These are phyloP conservation scores for Fistulinella cinereoalba DNA, from an alignment of 1,284 basidiomycete species.

Conservation along the genomic window DNA sequence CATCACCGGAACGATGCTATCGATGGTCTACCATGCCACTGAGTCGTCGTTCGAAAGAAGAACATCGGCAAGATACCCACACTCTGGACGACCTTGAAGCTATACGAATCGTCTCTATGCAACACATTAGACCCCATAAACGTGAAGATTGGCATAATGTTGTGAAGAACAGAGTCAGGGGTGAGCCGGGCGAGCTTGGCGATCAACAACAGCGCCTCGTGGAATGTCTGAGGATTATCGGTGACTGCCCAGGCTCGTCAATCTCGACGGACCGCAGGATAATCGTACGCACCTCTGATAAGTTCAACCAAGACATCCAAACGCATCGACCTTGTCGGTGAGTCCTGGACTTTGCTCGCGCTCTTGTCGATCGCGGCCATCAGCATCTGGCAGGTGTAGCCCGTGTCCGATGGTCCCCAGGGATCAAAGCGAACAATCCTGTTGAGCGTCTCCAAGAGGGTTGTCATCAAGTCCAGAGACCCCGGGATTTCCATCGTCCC, in stretches of 20 bases:
- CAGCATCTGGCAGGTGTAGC: conserved; percentile 83
- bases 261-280: not conserved
- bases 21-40: conserved; percentile 66
- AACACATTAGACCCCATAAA: conserved; percentile 98
- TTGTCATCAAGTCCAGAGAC: conserved; percentile 69
- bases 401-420: conserved; percentile 56
- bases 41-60: not conserved
- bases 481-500: conserved; percentile 61
- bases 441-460: conserved; percentile 73
- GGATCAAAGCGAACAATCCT: conserved; percentile 53
- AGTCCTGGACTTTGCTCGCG: conserved; percentile 58
- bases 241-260: conserved; percentile 58
- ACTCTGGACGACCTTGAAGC: conserved; percentile 93
- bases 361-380: conserved; percentile 79
- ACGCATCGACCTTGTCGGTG: conserved; percentile 53
- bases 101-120: conserved; percentile 94
- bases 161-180: conserved; percentile 89
- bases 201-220: conserved; percentile 90
- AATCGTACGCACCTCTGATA: conserved; percentile 61
- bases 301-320: conserved; percentile 85
- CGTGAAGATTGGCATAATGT: conserved; percentile 98
- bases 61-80: conserved; percentile 36
- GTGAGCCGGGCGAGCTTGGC: conserved; percentile 81
- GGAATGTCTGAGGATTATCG: conserved; percentile 91
- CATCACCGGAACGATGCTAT: conserved; percentile 93